Base-by-base conservation (phyloP, 768 basidiomycete genomes). In the Podaxis sp. region DNA sequence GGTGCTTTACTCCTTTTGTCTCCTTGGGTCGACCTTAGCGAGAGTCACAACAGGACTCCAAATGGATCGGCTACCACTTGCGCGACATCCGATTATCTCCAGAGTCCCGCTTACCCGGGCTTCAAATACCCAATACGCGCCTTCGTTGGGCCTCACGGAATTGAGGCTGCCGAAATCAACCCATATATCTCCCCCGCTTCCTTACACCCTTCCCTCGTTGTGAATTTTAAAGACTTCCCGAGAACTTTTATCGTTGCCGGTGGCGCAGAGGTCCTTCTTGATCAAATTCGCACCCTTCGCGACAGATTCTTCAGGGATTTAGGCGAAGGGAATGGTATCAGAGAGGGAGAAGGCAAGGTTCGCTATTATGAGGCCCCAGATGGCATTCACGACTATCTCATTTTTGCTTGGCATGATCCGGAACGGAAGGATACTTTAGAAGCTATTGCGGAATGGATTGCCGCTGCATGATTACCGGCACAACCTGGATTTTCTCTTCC, bases 121-220 rank as follows among this genome's bases (percentile, higher is more conserved):
- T 55, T 63, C 29, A 13, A 65, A 12, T 81, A 80, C 63, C 68
- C 77, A 2, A 77, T 75, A 55, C 64, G 57, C 22, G 78, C 83
- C 0, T 82, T 85, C 63, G 63, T 79, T 7, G 83, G 84, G 1
- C 77, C 81, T 0, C 79, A 83, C 58, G 82, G 81, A 9, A 64
- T 74, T 2, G 80, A 74, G 4, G 78, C 76, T n/a, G 80, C 79
- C 13, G 75, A 76, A 13, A 70, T 71, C 13, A 86, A 82, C 66
- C 74, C 75, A 29, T 88, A 86, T 64, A 77, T 90, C 37, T 89
- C 87, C 0, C 87, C 88, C 3, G 82, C 81, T 7, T 85, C 83
- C 17, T 66, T 77, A 27, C 68, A 79, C 50, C 74, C 78, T 0
- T 66, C 68, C 7, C 65, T 74, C 29, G 55, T 67, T 3, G 73